A percentile compares a stretch with the other conserved stretches of the same genome.
Conservation (phyloP, 345 rosid species). For the Psidium friedrichsthalianum region DNA sequence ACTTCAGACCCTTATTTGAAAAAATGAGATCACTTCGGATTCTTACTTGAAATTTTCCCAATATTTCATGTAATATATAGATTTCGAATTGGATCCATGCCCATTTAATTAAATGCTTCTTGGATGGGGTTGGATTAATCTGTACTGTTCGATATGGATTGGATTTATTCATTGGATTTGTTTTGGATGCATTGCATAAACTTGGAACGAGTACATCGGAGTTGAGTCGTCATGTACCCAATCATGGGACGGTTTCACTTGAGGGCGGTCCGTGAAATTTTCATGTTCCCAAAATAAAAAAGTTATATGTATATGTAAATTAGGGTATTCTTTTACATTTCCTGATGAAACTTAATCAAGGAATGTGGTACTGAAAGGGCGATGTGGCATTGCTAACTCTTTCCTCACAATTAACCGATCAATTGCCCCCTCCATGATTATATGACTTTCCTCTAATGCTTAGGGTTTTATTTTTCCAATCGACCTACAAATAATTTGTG, state of each 20-base stretch:
- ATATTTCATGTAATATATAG: neutral
- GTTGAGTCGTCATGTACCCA: neutral
- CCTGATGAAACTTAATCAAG: neutral
- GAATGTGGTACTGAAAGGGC: neutral
- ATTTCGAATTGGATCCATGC: neutral
- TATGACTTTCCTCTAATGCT: neutral
- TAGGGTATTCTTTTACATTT: neutral
- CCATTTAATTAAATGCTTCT: neutral
- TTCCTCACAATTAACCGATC: neutral
- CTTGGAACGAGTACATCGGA: neutral
- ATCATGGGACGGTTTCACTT: neutral
- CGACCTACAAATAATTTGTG: neutral
- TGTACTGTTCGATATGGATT: too few species aligned
- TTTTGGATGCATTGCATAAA: too few species aligned
- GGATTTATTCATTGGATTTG: too few species aligned
- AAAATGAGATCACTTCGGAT: too few species aligned
- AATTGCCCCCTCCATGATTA: neutral
- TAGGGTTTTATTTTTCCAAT: neutral
- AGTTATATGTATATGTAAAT: neutral
- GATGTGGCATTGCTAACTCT: neutral
- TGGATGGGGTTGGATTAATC: neutral
- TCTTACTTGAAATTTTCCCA: too few species aligned
- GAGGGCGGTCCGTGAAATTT: neutral
- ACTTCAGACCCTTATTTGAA: too few species aligned
- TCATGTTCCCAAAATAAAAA: too few species aligned